Conservation (phyloP, 257 asterid species). For the Solanum pennellii region DNA sequence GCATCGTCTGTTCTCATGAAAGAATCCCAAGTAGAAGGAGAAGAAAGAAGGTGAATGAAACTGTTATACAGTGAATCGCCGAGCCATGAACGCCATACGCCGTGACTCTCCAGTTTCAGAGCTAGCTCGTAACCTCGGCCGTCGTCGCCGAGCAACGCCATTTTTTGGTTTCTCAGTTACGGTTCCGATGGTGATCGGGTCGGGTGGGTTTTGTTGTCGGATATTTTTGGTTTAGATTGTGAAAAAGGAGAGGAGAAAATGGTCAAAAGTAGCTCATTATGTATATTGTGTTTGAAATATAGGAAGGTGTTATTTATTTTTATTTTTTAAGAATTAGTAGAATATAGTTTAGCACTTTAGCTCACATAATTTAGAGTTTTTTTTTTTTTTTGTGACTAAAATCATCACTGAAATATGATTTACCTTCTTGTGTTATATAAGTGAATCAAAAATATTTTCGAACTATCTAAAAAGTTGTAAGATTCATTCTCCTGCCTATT, state of each 20-base stretch:
- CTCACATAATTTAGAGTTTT: neutral
- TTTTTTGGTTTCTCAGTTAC: neutral
- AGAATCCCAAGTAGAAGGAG: slow-evolving; percentile 72
- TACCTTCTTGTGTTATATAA: no score
- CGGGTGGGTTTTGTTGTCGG: neutral
- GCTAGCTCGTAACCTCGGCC: slow-evolving; percentile 91
- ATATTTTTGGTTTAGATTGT: neutral
- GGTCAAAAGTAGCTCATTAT: neutral
- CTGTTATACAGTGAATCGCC: slow-evolving; percentile 63
- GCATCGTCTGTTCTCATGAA: slow-evolving; percentile 68
- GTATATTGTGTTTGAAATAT: neutral
- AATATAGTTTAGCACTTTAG: neutral
- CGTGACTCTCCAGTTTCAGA: slow-evolving; percentile 74
- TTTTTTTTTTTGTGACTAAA: no score
- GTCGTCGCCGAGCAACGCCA: slow-evolving; percentile 85
- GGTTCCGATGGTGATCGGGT: neutral
- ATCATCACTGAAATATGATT: no score
- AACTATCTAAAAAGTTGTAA: no score
- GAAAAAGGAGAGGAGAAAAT: neutral
- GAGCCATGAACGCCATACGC: slow-evolving; percentile 89
- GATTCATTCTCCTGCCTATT: no score
- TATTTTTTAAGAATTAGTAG: no score
- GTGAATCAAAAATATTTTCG: no score
- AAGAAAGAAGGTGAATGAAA: slow-evolving; percentile 59
- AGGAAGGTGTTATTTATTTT: neutral